A percentile compares a stretch with the other conserved stretches of the same genome.
Conservation (phyloP, 1,284 basidiomycete genomes). For the Heliocybe sulcata region DNA sequence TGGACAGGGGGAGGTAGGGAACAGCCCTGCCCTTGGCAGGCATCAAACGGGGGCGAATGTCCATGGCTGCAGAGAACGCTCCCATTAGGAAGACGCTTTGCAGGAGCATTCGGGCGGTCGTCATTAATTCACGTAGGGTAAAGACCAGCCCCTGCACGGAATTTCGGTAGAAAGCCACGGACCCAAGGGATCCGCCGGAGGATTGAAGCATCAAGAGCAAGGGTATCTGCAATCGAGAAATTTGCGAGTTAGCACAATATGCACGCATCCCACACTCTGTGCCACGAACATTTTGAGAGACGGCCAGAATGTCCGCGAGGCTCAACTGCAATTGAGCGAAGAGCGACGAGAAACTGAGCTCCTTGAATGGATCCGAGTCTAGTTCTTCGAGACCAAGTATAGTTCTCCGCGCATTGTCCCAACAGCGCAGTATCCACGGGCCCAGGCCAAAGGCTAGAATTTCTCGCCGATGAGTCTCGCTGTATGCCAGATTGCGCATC, state of each 20-base stretch:
- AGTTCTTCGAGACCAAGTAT: constrained; percentile 48
- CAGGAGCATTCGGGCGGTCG: constrained; percentile 60
- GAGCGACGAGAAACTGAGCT: constrained; percentile 17
- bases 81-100: constrained; percentile 79
- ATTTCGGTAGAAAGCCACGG: constrained; percentile 67
- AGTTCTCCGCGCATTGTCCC: constrained; percentile 56
- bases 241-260: constrained; percentile 8
- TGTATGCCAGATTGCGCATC: constrained; percentile 65
- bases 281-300: constrained; percentile 58
- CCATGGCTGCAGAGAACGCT: constrained; percentile 70
- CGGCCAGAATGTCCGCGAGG: constrained; percentile 52
- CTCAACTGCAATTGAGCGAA: constrained; percentile 42
- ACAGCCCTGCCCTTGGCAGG: constrained; percentile 43
- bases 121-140: constrained; percentile 51
- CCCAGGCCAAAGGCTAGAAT: constrained; percentile 74
- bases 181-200: constrained; percentile 68
- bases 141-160: constrained; percentile 67
- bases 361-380: neutral
- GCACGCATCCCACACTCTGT: no score
- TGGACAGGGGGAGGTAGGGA: constrained; percentile 35
- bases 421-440: constrained; percentile 73
- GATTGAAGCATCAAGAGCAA: constrained; percentile 63
- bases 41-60: constrained; percentile 58
- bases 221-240: constrained; percentile 43
- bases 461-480: constrained; percentile 65